phyloP scores from a whole-genome alignment of 495 filamentous ascomycete genomes.

The Friedmanniomyces simplex region DNA sequence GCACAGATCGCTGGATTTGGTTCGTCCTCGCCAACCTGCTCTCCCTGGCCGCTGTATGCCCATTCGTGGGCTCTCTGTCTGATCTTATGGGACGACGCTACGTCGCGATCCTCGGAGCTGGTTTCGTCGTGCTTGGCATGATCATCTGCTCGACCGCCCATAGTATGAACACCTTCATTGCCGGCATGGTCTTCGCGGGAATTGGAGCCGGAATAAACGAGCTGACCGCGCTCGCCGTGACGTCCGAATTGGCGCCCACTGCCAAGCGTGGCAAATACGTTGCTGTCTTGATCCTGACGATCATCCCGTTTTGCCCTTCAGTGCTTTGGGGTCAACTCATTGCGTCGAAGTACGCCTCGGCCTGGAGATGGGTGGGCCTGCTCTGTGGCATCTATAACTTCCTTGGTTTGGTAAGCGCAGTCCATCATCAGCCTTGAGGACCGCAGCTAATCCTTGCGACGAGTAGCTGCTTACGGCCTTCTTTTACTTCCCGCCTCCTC shows the following conservation, averaged over 20 bases:
- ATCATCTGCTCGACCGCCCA: conserved; percentile 53
- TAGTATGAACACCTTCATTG: conserved; percentile 55
- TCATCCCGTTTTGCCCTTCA: conserved; percentile 57
- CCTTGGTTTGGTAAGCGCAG: conserved; percentile 38
- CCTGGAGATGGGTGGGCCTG: conserved; percentile 56
- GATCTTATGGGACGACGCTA: conserved; percentile 62
- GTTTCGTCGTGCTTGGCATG: conserved; percentile 54
- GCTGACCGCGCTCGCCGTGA: conserved; percentile 54
- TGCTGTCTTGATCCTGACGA: conserved; percentile 55
- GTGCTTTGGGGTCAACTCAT: conserved; percentile 64
- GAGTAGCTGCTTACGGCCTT: conserved; percentile 40
- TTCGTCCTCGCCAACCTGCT: conserved; percentile 62
- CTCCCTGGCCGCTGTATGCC: conserved; percentile 56
- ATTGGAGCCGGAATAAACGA: conserved; percentile 56
- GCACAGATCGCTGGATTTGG: conserved; percentile 59
- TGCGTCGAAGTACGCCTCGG: conserved; percentile 36
- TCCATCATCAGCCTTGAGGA: not conserved
- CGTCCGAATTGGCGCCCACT: conserved; percentile 60
- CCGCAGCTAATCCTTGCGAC: not conserved
- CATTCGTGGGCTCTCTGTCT: conserved; percentile 63
- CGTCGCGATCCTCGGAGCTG: conserved; percentile 54
- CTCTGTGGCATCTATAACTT: conserved; percentile 53
- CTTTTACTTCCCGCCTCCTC: conserved; percentile 60
- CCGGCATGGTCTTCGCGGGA: conserved; percentile 52
- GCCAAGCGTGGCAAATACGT: conserved; percentile 61